phyloP scores from a whole-genome alignment of 2,329 filamentous ascomycete genomes.

The Colletotrichum higginsianum region DNA sequence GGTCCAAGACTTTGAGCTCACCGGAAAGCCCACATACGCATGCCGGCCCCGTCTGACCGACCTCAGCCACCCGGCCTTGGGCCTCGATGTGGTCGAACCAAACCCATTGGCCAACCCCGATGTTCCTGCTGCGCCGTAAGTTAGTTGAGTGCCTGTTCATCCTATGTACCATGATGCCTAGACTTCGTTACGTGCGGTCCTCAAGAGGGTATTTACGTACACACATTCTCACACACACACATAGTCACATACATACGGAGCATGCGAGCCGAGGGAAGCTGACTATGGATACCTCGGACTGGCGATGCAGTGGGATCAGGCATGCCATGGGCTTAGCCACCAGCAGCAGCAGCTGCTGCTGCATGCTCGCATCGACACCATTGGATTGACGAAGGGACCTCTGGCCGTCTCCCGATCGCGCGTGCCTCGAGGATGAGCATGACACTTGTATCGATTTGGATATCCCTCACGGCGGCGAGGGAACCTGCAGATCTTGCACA shows the following conservation, averaged over 20 bases:
- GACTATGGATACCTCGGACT: neutral
- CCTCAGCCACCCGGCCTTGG: constrained; percentile 15
- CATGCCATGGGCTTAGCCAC: neutral
- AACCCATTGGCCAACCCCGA: neutral
- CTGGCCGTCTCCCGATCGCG: neutral
- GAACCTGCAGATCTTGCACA: neutral
- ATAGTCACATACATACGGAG: no score
- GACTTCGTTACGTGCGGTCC: neutral
- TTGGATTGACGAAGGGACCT: neutral
- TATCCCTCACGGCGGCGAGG: no score
- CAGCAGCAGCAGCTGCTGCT: neutral
- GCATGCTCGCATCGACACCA: neutral
- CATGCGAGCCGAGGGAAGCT: neutral
- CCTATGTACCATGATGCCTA: neutral
- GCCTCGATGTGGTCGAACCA: neutral
- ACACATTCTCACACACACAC: no score
- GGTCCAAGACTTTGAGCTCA: neutral
- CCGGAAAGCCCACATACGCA: constrained; percentile 1
- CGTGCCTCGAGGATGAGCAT: neutral
- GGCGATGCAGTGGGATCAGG: neutral
- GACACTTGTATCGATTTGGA: neutral
- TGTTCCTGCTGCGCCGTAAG: constrained; percentile 32
- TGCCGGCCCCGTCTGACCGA: neutral
- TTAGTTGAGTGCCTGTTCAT: neutral
- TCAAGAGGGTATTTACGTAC: neutral